Conservation (phyloP, 768 basidiomycete species). For the Termitomyces sp. region DNA sequence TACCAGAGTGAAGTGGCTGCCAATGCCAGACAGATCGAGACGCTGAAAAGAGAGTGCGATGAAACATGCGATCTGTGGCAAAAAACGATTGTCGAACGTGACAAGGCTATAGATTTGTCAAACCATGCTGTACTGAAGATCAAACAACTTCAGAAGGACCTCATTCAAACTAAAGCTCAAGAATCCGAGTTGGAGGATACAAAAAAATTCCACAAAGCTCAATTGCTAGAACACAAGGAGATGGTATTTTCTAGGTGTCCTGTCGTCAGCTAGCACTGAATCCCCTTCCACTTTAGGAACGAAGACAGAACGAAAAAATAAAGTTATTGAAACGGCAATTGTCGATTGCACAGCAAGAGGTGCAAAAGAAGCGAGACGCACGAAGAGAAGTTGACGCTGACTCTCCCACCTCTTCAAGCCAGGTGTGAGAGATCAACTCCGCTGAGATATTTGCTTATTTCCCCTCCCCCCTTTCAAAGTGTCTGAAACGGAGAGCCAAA, state of each 20-base stretch:
- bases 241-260: neutral
- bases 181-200: conserved; percentile 22
- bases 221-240: conserved; percentile 17
- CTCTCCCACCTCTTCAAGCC: neutral
- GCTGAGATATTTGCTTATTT: neutral
- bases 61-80: conserved; percentile 11
- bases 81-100: conserved; percentile 17
- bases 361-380: neutral
- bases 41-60: conserved; percentile 17
- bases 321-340: conserved; percentile 10
- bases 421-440: neutral
- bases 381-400: conserved; percentile 1
- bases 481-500: neutral
- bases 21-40: neutral
- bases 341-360: conserved; percentile 8
- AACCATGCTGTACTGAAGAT: conserved; percentile 22
- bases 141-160: conserved; percentile 11
- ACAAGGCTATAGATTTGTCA: conserved; percentile 22
- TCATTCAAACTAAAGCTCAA: conserved; percentile 12
- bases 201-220: conserved; percentile 22
- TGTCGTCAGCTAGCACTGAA: neutral
- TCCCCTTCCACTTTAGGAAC: neutral
- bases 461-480: neutral
- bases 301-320: conserved; percentile 6
- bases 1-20: conserved; percentile 3